Conservation (phyloP, 179 eudicot genomes). For the Actinidia chinensis region DNA sequence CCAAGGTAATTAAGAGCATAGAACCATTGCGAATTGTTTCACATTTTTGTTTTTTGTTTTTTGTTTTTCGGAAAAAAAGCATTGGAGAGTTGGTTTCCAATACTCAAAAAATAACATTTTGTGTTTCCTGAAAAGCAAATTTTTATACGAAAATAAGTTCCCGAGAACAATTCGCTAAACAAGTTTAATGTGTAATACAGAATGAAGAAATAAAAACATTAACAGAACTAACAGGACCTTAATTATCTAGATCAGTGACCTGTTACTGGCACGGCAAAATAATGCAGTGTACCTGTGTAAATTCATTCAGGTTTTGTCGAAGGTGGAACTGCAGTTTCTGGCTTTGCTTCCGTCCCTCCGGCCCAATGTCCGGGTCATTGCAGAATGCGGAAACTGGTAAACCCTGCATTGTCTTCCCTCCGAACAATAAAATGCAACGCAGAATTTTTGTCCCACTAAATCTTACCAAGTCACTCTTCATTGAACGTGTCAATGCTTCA, state of each 20-base stretch:
- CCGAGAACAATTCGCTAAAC: no score
- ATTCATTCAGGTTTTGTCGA: slow-evolving; percentile 64
- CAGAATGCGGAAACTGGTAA: slow-evolving; percentile 98
- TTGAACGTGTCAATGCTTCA: not conserved
- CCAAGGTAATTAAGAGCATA: slow-evolving; percentile 48
- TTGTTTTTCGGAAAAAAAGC: no score
- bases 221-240: no score
- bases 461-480: not conserved
- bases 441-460: not conserved
- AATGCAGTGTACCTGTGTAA: not conserved
- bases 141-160: no score
- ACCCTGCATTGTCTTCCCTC: not conserved
- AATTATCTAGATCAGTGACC: not conserved
- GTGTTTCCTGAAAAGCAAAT: no score
- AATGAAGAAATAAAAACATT: no score
- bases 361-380: slow-evolving; percentile 79
- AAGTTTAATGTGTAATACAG: no score
- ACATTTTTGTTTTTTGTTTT: no score
- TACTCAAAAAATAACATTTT: no score
- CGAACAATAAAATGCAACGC: not conserved
- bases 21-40: no score
- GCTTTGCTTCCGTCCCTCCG: slow-evolving; percentile 84
- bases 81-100: no score
- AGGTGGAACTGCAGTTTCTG: slow-evolving; percentile 82
- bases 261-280: slow-evolving; percentile 7